Evolutionary conservation across 73 alveolate genomes (phyloP), one percentile per base, ranked within the genome.

Genomic region (Diophrys appendiculata): DNA sequence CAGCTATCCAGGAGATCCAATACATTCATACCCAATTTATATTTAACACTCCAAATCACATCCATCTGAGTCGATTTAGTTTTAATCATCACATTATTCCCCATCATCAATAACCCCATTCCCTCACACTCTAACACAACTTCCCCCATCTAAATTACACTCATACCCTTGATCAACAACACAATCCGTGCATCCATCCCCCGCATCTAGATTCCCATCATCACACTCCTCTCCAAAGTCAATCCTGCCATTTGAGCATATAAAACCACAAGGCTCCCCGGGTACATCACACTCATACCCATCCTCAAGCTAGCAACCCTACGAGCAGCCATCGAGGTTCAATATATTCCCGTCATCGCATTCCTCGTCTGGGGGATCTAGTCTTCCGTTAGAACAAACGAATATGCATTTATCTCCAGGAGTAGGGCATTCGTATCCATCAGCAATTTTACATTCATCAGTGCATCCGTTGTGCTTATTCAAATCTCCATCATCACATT

Each of bases 181-280:
- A 3, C n/a, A 11, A 34, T 34, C 34, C 18, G 26, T 70, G n/a
- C 78, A 70, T 3, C 78, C 78, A 70, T 70, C 78, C 1, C 54
- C 43, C 3, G 26, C 30, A 29, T 67, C 26, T 25, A 25, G 1
- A 29, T 67, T 67, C 30, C 3, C 32, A 54, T 67, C 75, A n/a
- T 67, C 75, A 28, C 75, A 70, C 23, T 33, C 33, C 28, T 70
- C 54, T 70, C 52, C 52, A 33, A 43, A 25, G 26, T 33, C 33
- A 2, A 67, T n/a, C 24, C 26, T 43, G 1, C 75, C 75, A 32
- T 67, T 54, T 8, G 55, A 43, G 32, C 75, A 67, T 3, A 67
- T 67, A 29, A 54, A 54, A 67, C 26, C 75, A 28, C 75, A 67
- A 1, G 26, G 1, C 3, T 67, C 75, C 52, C 30, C 30, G 22